Evolutionary conservation across 2,329 filamentous ascomycete species (phyloP), one percentile per base, ranked within the genome.

Genomic region (Aureobasidium zeae): DNA sequence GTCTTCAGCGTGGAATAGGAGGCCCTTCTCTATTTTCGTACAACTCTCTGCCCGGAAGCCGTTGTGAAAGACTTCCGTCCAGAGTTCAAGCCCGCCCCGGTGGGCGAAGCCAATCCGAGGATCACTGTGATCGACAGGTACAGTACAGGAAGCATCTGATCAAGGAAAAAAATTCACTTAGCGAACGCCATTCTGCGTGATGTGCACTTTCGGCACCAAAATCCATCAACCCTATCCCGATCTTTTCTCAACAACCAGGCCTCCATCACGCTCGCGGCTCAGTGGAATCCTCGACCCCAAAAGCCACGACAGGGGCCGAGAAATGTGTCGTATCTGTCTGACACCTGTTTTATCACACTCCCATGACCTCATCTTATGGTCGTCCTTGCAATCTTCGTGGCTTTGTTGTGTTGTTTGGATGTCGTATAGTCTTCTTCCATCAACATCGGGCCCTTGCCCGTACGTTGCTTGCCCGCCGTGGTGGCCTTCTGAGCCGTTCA

Each of bases 41-140:
- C n/a, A n/a, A n/a, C n/a, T n/a, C n/a, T n/a, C n/a, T n/a, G n/a
- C n/a, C n/a, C n/a, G n/a, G n/a, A n/a, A n/a, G n/a, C n/a, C n/a
- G n/a, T n/a, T n/a, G n/a, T n/a, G 15, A 22, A 24, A 26, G 21
- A 17, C 34, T 28, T n/a, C 26, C 12, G 7, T 24, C 22, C 26
- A 12, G 25, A 22, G 12, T 39, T 22, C 17, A 39, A 30, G 19
- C 28, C 25, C 28, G 30, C 29, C 22, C 20, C 13, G 30, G 22
- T 43, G 39, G 15, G 21, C 13, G 21, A 21, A 43, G 29, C 37
- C 37, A 41, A 41, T 24, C 37, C 28, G 28, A 26, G 15, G 39
- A 43, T 43, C 22, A 21, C 15, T 30, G 34, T 26, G 39, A 43
- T 43, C 39, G 34, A 13, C 39, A 43, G 39, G 39, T 21, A 43